These are phyloP conservation scores for Harringtonia lauricola DNA, from an alignment of 2,329 filamentous ascomycete genomes.

Conservation along the genomic window DNA sequence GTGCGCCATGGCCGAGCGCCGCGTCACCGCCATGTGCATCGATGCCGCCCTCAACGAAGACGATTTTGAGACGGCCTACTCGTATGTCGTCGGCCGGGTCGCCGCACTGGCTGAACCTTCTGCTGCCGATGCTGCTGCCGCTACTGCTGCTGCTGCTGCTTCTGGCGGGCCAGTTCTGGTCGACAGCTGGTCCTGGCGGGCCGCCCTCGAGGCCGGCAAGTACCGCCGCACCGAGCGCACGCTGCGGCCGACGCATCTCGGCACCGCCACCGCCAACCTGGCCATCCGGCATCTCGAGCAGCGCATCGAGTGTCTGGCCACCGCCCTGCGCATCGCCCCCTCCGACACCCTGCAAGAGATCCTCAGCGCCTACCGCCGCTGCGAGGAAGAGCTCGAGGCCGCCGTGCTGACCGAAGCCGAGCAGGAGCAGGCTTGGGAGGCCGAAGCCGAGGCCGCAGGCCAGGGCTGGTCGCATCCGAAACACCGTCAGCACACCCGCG, in stretches of 20 bases:
- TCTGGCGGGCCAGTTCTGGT: no score
- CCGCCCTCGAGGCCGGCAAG: slow-evolving; percentile 67
- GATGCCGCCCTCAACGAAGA: slow-evolving; percentile 66
- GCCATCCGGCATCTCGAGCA: slow-evolving; percentile 67
- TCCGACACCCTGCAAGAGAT: slow-evolving; percentile 61
- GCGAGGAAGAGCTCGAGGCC: slow-evolving; percentile 64
- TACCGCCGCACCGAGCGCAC: slow-evolving; percentile 49
- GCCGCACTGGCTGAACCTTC: slow-evolving; percentile 21
- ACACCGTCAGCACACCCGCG: background rate
- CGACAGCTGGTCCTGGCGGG: slow-evolving; percentile 68
- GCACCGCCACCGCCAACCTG: slow-evolving; percentile 46
- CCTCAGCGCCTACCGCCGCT: slow-evolving; percentile 61
- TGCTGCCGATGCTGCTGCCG: no score
- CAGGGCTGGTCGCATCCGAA: background rate
- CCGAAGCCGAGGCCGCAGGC: slow-evolving; percentile 47
- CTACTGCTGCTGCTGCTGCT: no score
- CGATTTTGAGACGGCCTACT: slow-evolving; percentile 79
- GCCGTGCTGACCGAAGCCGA: slow-evolving; percentile 56
- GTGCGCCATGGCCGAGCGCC: slow-evolving; percentile 39
- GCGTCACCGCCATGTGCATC: slow-evolving; percentile 71
- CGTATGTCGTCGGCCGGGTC: slow-evolving; percentile 65
- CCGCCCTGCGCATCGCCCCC: slow-evolving; percentile 65
- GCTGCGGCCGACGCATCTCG: slow-evolving; percentile 45
- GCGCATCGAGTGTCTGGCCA: slow-evolving; percentile 67
- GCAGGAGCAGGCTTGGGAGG: slow-evolving; percentile 61